Evolutionary conservation across 352 stramenopile species (phyloP), one percentile per base, ranked within the genome.

Genomic region (Pythium guiyangense): DNA sequence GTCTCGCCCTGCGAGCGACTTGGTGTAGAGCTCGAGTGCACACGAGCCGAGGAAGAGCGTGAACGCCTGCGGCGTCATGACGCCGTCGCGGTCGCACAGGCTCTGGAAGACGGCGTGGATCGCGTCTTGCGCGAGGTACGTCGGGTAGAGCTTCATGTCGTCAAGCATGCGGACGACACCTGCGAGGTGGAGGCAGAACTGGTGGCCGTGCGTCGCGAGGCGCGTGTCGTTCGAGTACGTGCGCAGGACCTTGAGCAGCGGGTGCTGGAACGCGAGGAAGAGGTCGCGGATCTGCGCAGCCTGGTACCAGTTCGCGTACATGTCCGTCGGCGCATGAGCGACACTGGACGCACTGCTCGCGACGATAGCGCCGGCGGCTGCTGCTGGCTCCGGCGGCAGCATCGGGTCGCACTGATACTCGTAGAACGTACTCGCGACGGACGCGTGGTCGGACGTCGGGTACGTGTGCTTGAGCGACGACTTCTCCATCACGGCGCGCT

Each of bases 401-500:
- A 85, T 59, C 11, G 78, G 74, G 40, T 84, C 78, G 43, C 76
- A 86, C 60, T 86, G 77, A 42, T 88, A 88, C 46, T 88, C 77
- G 11, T 77, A 64, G 48, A 79, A 85, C 20, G 73, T 74, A n/a
- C 63, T 64, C 12, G 62, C 44, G 18, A 56, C 57, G 5, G 29
- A 57, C 42, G 51, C 61, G 51, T 43, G 52, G 18, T 77, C 73
- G 1, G 66, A 73, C 17, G 64, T 31, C 18, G 73, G 67, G 46
- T 88, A 90, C 22, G 77, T 74, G 60, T 87, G 76, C 48, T 88
- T 90, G 22, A 88, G 66, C 20, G 76, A 84, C n/a, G 78, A 62
- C 51, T 91, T 88, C 49, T 90, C 81, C 77, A 90, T 84, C n/a
- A 91, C 77, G 0, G 81, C 79, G 5, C 79, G 70, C 46, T 91